Conservation (phyloP, 495 filamentous ascomycete genomes). For the Chaetomium cochliodes region DNA sequence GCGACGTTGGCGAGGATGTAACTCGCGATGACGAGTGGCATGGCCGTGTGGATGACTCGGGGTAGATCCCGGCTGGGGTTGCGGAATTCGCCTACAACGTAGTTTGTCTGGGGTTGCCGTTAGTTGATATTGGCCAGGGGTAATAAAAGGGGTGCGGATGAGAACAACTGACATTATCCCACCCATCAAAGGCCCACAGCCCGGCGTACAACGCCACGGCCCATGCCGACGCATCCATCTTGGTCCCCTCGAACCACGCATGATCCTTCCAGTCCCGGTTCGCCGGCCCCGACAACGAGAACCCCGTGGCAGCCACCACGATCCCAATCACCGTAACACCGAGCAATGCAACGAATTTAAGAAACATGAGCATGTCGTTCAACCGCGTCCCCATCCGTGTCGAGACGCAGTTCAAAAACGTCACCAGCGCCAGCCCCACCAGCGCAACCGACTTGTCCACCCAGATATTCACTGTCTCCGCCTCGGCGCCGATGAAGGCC, state of each 20-base stretch:
- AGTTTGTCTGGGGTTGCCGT: constrained; percentile 69
- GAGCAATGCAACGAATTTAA: constrained; percentile 89
- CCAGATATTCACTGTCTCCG: constrained; percentile 73
- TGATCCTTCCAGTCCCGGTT: constrained; percentile 83
- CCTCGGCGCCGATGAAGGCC: constrained; percentile 77
- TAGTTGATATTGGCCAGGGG: constrained; percentile 16
- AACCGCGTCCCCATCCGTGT: constrained; percentile 81
- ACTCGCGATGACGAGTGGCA: constrained; percentile 87
- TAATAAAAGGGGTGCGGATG: background rate
- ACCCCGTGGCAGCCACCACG: constrained; percentile 83
- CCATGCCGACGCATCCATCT: constrained; percentile 73
- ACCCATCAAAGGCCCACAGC: constrained; percentile 96
- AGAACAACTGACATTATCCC: constrained; percentile 80
- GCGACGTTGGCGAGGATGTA: constrained; percentile 89
- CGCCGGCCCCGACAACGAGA: constrained; percentile 69
- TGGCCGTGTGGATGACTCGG: constrained; percentile 92
- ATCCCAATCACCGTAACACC: constrained; percentile 86
- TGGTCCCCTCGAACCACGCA: constrained; percentile 88
- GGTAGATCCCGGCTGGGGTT: constrained; percentile 88
- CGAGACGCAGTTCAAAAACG: constrained; percentile 82
- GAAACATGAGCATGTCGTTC: constrained; percentile 89
- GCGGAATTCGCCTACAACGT: constrained; percentile 93
- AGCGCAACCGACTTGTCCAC: constrained; percentile 87
- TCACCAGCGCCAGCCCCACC: constrained; percentile 70
- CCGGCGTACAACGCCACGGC: constrained; percentile 93